Evolutionary conservation across 768 basidiomycete species (phyloP).

Genomic region (Fistulinella prunicolor): DNA sequence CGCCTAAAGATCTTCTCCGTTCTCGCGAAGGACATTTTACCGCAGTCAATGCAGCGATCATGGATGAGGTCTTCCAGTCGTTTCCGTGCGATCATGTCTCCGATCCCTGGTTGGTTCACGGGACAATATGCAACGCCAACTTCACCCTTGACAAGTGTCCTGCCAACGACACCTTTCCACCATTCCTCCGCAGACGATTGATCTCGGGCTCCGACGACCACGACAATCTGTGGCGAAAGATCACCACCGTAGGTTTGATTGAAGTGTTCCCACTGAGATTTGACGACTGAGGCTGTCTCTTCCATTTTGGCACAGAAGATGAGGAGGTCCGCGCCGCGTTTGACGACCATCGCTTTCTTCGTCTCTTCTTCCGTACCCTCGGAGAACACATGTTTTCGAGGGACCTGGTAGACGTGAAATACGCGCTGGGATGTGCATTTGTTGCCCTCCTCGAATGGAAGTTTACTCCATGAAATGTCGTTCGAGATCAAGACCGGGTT

Average conservation of each 20-base stretch:
- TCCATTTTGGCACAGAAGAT: slow-evolving; percentile 21
- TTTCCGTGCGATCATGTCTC: not conserved
- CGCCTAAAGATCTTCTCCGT: slow-evolving; percentile 15
- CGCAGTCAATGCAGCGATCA: slow-evolving; percentile 22
- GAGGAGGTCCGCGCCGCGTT: slow-evolving; percentile 26
- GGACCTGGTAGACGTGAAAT: slow-evolving; percentile 26
- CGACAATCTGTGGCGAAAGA: slow-evolving; percentile 24
- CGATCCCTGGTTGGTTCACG: not conserved
- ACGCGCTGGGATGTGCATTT: slow-evolving; percentile 6
- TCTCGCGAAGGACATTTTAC: slow-evolving; percentile 3
- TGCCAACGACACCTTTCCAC: slow-evolving; percentile 15
- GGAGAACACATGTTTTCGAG: not conserved
- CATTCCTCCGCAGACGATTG: slow-evolving; percentile 18
- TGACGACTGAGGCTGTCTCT: slow-evolving; percentile 3
- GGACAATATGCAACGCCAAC: slow-evolving; percentile 13
- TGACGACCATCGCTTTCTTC: slow-evolving; percentile 10
- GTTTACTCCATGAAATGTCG: slow-evolving; percentile 8
- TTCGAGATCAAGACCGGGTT: slow-evolving; percentile 21
- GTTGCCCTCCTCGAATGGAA: slow-evolving; percentile 21
- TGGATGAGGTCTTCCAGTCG: slow-evolving; percentile 17
- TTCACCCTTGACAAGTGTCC: slow-evolving; percentile 1
- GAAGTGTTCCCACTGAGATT: slow-evolving; percentile 27
- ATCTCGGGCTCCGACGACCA: slow-evolving; percentile 18
- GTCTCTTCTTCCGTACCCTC: slow-evolving; percentile 6
- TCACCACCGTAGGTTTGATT: slow-evolving; percentile 25